phyloP scores from a whole-genome alignment of 768 basidiomycete genomes.

The Polyporus arcularius region DNA sequence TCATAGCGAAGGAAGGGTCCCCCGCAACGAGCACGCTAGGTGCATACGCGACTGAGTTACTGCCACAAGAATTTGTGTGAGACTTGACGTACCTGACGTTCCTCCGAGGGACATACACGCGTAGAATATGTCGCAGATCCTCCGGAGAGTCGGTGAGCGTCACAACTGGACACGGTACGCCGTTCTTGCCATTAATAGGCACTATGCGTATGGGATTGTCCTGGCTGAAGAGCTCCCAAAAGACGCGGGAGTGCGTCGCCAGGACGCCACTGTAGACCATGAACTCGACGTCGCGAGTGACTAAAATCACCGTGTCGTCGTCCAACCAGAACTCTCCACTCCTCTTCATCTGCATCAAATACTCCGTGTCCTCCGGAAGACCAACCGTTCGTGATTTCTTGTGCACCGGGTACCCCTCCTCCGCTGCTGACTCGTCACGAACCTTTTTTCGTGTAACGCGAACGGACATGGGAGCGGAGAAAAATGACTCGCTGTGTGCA shows the following conservation, averaged over 20 bases:
- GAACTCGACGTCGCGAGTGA: conserved; percentile 7
- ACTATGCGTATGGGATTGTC: background rate
- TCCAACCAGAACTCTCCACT: conserved; percentile 10
- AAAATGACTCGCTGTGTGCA: too few relatives aligned
- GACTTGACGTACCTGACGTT: background rate
- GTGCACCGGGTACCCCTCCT: too few relatives aligned
- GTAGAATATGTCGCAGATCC: background rate
- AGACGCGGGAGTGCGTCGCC: background rate
- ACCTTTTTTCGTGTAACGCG: too few relatives aligned
- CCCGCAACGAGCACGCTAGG: too few relatives aligned
- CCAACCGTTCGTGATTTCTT: too few relatives aligned
- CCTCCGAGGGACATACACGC: background rate
- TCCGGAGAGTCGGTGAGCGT: background rate
- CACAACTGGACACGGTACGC: background rate
- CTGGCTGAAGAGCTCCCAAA: background rate
- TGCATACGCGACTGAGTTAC: too few relatives aligned
- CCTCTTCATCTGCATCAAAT: background rate
- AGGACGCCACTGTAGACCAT: conserved; percentile 15
- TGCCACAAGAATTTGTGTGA: too few relatives aligned
- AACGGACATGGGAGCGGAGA: too few relatives aligned
- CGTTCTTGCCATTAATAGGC: background rate
- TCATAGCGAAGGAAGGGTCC: background rate
- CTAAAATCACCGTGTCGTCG: conserved; percentile 17
- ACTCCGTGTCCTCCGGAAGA: too few relatives aligned
- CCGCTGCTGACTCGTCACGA: too few relatives aligned